phyloP scores from a whole-genome alignment of 257 asterid genomes.

The Thymus quinquecostatus region DNA sequence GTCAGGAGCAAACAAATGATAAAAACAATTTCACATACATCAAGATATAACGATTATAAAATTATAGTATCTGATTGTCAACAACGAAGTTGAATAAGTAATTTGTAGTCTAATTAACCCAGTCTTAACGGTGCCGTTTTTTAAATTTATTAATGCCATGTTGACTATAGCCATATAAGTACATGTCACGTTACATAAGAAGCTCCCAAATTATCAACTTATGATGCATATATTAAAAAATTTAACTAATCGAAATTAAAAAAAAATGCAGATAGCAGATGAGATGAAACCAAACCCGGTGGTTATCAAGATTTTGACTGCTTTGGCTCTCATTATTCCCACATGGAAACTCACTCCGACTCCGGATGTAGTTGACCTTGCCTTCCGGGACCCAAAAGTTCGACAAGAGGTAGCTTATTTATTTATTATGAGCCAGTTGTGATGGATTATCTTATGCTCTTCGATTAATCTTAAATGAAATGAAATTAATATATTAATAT shows the following conservation, averaged over 20 bases:
- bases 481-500: neutral
- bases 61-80: neutral
- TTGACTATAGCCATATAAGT: neutral
- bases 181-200: neutral
- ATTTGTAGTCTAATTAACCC: neutral
- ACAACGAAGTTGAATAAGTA: neutral
- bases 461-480: too few species aligned
- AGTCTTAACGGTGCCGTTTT: neutral
- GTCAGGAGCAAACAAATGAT: neutral
- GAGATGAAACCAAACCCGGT: conserved; percentile 66
- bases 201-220: neutral
- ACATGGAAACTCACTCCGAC: conserved; percentile 90
- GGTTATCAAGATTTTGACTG: conserved; percentile 52
- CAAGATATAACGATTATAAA: neutral
- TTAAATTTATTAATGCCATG: neutral
- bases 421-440: too few species aligned
- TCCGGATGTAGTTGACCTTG: conserved; percentile 73
- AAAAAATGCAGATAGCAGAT: conserved; percentile 67
- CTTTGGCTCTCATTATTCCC: conserved; percentile 60
- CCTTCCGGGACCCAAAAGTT: conserved; percentile 78
- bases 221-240: neutral
- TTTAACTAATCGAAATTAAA: neutral
- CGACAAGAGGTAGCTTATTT: conserved; percentile 60
- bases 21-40: neutral
- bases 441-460: neutral